Base-by-base conservation (phyloP, 176 grass and related monocot genomes). In the Oryza punctata region DNA sequence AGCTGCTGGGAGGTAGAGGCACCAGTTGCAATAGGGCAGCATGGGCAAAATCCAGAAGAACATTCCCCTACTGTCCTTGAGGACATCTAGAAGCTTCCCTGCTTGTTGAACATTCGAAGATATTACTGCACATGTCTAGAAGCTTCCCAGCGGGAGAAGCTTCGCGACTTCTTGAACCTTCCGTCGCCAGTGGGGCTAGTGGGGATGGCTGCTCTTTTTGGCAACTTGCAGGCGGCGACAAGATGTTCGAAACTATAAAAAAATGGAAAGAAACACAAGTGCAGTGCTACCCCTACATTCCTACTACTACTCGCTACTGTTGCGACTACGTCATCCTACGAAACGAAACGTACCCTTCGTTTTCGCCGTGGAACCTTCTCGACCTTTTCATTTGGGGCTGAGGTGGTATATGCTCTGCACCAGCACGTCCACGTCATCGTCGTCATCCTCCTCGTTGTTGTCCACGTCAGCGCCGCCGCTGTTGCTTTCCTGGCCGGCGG, bases 341-440 rank as follows among this genome's bases (percentile, higher is more conserved):
- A n/a, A 57, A 50, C 15, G 52, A 18, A 21, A 28, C 21, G 8
- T 8, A 30, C 47, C 25, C 28, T 21, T 8, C 18, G 0, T 73
- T 78, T 75, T 13, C 33, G 63, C 12, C 15, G 63, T 54, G 9
- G 15, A 73, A 60, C 15, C 71, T 77, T 85, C 87, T 44, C 0
- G 87, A 85, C 76, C 12, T 15, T 15, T 72, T 82, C 82, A 89
- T 54, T 33, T 29, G 9, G 29, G 11, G 16, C 74, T 30, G 61
- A 87, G 81, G 78, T 89, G 89, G 78, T 86, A 89, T 66, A 94
- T 83, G 83, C 80, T 92, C 85, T 94, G 90, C 83, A 89, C 90
- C 25, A 94, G 86, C 1, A 65, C 76, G 37, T 92, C 85, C 81
- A 91, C 88, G 72, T 61, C 57, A 0, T 92, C 91, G 25, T 84